These are phyloP conservation scores for Nadsonia commutata DNA, from an alignment of 1,139 yeast genomes.

Conservation along the genomic window DNA sequence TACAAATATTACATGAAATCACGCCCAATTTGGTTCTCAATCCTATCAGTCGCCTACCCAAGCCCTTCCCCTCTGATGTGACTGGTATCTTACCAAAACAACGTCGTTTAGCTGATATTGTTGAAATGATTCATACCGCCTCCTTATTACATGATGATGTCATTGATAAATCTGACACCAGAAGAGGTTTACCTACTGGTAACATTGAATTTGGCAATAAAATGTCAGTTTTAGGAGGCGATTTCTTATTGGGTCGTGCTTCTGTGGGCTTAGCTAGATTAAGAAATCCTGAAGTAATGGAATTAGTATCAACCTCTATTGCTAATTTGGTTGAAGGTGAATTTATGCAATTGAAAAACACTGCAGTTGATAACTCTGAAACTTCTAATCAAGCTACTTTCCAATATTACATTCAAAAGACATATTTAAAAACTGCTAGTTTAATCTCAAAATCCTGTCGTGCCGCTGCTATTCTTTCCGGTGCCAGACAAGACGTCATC, in stretches of 20 bases:
- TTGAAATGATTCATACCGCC: slow-evolving; percentile 97
- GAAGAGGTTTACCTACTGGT: slow-evolving; percentile 86
- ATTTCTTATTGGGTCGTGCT: slow-evolving; percentile 86
- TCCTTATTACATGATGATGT: slow-evolving; percentile 95
- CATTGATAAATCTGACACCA: slow-evolving; percentile 78
- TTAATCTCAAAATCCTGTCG: slow-evolving; percentile 91
- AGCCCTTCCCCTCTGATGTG: slow-evolving; percentile 37
- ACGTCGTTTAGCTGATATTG: slow-evolving; percentile 88
- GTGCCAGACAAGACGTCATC: slow-evolving; percentile 56
- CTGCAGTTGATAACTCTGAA: slow-evolving; percentile 52
- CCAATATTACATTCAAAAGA: slow-evolving; percentile 87
- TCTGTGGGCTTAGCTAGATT: slow-evolving; percentile 89
- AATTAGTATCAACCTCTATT: slow-evolving; percentile 83
- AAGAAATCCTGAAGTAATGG: slow-evolving; percentile 94
- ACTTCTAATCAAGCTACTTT: slow-evolving; percentile 74
- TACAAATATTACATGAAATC: slow-evolving; percentile 73
- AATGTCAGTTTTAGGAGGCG: slow-evolving; percentile 96
- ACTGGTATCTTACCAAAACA: slow-evolving; percentile 77
- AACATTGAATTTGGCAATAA: slow-evolving; percentile 90
- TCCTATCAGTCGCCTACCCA: slow-evolving; percentile 74
- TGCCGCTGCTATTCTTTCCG: slow-evolving; percentile 86
- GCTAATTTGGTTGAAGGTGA: slow-evolving; percentile 97
- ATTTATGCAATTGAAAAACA: slow-evolving; percentile 93
- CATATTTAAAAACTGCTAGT: slow-evolving; percentile 89
- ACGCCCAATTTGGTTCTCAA: slow-evolving; percentile 68